Conservation (phyloP, 2,329 filamentous ascomycete species). For the Ophiostoma australiae region DNA sequence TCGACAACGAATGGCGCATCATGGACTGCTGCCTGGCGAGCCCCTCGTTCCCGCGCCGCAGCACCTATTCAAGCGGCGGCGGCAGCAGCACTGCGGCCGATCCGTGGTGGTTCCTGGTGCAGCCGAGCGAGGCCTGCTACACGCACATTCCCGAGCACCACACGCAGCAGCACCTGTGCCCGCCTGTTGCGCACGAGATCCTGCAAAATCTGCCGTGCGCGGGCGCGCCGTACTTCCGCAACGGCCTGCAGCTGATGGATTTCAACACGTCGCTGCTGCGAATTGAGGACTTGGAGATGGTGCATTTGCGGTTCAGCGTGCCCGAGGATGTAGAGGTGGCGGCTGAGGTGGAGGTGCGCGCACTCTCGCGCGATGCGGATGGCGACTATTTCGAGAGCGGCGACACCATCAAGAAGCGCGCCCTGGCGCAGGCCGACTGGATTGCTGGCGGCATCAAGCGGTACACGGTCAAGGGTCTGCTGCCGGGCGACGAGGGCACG, state of each 20-base stretch:
- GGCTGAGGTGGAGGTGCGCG: slow-evolving; percentile 83
- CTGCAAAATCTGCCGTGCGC: slow-evolving; percentile 80
- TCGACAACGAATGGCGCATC: slow-evolving; percentile 93
- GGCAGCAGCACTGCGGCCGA: slow-evolving; percentile 65
- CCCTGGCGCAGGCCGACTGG: slow-evolving; percentile 90
- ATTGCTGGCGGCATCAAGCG: slow-evolving; percentile 69
- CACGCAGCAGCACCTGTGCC: slow-evolving; percentile 87
- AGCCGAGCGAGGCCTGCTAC: slow-evolving; percentile 87
- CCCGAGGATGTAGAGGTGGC: slow-evolving; percentile 86
- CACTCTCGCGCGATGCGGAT: slow-evolving; percentile 74
- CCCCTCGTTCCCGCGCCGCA: slow-evolving; percentile 79
- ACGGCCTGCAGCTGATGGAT: slow-evolving; percentile 71
- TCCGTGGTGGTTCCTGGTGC: slow-evolving; percentile 86
- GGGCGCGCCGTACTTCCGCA: slow-evolving; percentile 82
- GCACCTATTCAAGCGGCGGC: slow-evolving; percentile 63
- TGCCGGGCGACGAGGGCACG: slow-evolving; percentile 87
- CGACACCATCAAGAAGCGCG: slow-evolving; percentile 77
- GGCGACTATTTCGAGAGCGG: slow-evolving; percentile 93
- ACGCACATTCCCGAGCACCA: slow-evolving; percentile 88
- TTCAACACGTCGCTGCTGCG: slow-evolving; percentile 84
- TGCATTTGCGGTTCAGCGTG: slow-evolving; percentile 81
- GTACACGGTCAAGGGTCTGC: slow-evolving; percentile 85
- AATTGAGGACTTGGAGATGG: slow-evolving; percentile 88
- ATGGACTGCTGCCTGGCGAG: slow-evolving; percentile 91
- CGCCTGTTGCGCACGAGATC: slow-evolving; percentile 78